Evolutionary conservation across 2,329 filamentous ascomycete species (phyloP), one percentile per base, ranked within the genome.

Genomic region (Sphaerulina populicola): DNA sequence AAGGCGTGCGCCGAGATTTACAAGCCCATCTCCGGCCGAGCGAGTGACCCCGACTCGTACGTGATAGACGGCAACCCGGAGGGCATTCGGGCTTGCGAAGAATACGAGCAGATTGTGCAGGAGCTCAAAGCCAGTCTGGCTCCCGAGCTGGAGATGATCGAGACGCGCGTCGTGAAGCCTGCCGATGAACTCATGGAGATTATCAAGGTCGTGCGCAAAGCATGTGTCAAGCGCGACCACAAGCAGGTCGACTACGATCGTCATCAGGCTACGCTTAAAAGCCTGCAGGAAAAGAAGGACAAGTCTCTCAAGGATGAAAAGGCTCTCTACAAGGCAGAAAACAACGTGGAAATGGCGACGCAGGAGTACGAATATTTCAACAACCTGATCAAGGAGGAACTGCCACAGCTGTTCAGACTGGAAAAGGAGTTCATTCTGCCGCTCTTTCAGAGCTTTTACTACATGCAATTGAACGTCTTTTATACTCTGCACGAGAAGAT

Each of bases 381-480:
- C 73, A 88, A 96, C 64, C 76, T 98, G 46, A 79, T 98, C 55
- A 98, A 98, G 74, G 88, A 94, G 14, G 93, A 98, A 72, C 75
- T 98, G 57, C 93, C 93, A 27, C 88, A 89, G 69, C 79, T 98
- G 9, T 98, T 98, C 70, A 70, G 74, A 6, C 80, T 98, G 14
- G 93, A 98, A 70, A 81, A 84, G 57, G 86, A 97, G 69, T 97
- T 98, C 69, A 98, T 98, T 69, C 84, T 88, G 60, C 93, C 93
- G 2, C 80, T 98, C 6, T 98, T 98, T 77, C 93, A 97, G 69
- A 94, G 88, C 8, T 98, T 98, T 74, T 98, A 98, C 73, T 98
- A 97, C 76, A 98, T 98, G 93, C 93, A 98, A 71, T 80, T 98
- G 59, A 98, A 98, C 70, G 88, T 98, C 59, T 98, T 97, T 70